Conservation (phyloP, 129 eudicot genomes). For the Artemisia tridentata region DNA sequence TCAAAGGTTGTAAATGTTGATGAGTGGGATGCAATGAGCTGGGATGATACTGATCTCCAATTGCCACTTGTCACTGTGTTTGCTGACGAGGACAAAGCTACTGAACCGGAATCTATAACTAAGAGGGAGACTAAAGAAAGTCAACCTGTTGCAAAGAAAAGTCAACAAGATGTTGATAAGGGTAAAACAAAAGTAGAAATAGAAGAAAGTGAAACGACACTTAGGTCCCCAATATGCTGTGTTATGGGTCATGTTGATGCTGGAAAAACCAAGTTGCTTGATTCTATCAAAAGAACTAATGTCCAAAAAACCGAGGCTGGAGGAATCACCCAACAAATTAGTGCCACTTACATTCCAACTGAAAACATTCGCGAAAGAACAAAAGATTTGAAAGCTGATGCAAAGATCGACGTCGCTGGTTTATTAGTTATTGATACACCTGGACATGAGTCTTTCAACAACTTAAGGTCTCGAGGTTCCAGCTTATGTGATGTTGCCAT, state of each 20-base stretch:
- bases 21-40: constrained; percentile 96
- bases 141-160: constrained; percentile 34
- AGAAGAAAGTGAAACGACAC: constrained; percentile 44
- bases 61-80: no score
- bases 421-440: constrained; percentile 92
- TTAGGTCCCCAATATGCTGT: constrained; percentile 94
- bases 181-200: constrained; percentile 31
- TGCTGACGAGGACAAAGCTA: constrained; percentile 23
- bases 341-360: constrained; percentile 85
- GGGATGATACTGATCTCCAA: no score
- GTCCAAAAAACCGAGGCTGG: constrained; percentile 98
- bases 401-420: constrained; percentile 84
- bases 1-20: constrained; percentile 53
- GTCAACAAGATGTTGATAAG: constrained; percentile 31
- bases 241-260: constrained; percentile 97
- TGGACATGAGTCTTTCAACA: constrained; percentile 89
- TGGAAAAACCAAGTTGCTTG: constrained; percentile 89
- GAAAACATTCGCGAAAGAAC: constrained; percentile 89
- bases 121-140: constrained; percentile 42
- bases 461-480: constrained; percentile 85
- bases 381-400: constrained; percentile 85
- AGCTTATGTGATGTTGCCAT: constrained; percentile 90
- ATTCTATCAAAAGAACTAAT: constrained; percentile 80
- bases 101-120: constrained; percentile 39
- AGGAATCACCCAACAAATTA: constrained; percentile 95